These are phyloP conservation scores for Fusarium palustre DNA, from an alignment of 2,329 filamentous ascomycete species.

Conservation along the genomic window DNA sequence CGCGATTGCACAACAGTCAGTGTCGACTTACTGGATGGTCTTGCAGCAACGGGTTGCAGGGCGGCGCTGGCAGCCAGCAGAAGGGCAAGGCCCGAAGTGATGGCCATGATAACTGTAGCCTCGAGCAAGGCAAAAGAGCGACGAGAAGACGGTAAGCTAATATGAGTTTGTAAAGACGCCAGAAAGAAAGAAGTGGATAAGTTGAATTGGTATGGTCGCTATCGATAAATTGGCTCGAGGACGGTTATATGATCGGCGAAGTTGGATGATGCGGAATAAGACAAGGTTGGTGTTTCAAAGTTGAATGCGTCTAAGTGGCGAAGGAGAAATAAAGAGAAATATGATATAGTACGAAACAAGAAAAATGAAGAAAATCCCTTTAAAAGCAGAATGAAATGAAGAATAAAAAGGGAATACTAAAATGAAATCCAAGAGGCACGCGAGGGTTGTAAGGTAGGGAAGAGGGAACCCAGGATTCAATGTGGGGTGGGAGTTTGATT, in stretches of 20 bases:
- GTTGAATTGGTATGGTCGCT: conserved; percentile 1
- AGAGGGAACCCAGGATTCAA: conserved; percentile 5
- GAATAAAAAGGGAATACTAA: conserved; percentile 5
- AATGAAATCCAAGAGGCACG: conserved; percentile 15
- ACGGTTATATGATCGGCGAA: conserved; percentile 2
- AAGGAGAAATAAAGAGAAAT: background rate
- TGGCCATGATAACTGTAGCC: conserved; percentile 35
- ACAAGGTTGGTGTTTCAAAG: background rate
- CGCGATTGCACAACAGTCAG: background rate
- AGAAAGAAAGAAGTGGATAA: conserved; percentile 7
- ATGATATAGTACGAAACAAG: conserved; percentile 3
- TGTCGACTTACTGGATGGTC: conserved; percentile 37
- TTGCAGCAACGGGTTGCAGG: conserved; percentile 35
- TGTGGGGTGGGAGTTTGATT: conserved; percentile 30
- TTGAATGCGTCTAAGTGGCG: background rate
- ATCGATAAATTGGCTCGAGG: conserved; percentile 18
- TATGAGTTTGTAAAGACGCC: background rate
- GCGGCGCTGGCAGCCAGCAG: conserved; percentile 45
- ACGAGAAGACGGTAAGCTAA: conserved; percentile 7
- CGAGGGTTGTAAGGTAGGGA: conserved; percentile 13
- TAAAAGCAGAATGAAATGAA: conserved; percentile 16
- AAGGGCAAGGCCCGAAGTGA: conserved; percentile 42
- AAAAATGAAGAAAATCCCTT: conserved; percentile 2
- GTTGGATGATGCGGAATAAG: background rate
- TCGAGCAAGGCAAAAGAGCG: background rate